phyloP scores from a whole-genome alignment of 305 asterid species.

The Fraxinus platypoda region DNA sequence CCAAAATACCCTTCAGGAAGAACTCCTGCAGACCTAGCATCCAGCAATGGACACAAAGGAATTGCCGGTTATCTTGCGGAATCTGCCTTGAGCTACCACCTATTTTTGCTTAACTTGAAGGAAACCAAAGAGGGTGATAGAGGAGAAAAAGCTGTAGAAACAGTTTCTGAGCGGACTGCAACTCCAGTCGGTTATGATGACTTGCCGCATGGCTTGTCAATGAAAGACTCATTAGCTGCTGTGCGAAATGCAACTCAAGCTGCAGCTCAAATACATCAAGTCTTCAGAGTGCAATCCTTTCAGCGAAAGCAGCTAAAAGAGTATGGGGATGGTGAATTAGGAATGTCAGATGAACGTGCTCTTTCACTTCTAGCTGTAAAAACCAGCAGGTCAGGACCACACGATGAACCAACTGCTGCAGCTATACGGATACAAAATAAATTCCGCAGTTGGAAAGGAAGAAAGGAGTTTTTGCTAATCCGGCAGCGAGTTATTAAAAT shows the following conservation, averaged over 20 bases:
- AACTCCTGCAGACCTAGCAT: slow-evolving; percentile 92
- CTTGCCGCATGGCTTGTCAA: slow-evolving; percentile 59
- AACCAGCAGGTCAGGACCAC: slow-evolving; percentile 51
- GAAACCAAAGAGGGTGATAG: slow-evolving; percentile 42
- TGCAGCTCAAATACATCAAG: slow-evolving; percentile 93
- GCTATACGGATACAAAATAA: slow-evolving; percentile 87
- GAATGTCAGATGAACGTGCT: slow-evolving; percentile 67
- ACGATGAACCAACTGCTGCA: slow-evolving; percentile 72
- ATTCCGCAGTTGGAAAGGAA: slow-evolving; percentile 93
- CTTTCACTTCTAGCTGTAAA: slow-evolving; percentile 67
- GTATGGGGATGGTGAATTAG: slow-evolving; percentile 50
- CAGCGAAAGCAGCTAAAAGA: slow-evolving; percentile 80
- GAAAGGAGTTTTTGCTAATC: slow-evolving; percentile 71
- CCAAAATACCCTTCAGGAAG: slow-evolving; percentile 64
- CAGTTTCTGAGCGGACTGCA: slow-evolving; percentile 66
- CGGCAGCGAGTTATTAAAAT: slow-evolving; percentile 84
- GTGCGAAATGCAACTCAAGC: slow-evolving; percentile 98
- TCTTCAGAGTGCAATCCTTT: slow-evolving; percentile 83
- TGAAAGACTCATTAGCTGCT: slow-evolving; percentile 94
- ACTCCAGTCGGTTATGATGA: slow-evolving; percentile 63
- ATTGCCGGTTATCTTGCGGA: slow-evolving; percentile 95
- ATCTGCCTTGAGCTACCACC: slow-evolving; percentile 67
- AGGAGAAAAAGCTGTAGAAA: slow-evolving; percentile 53
- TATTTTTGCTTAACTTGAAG: slow-evolving; percentile 59
- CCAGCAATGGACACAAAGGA: slow-evolving; percentile 89